Evolutionary conservation across 768 basidiomycete species (phyloP).

Genomic region (Amyloporia xantha): DNA sequence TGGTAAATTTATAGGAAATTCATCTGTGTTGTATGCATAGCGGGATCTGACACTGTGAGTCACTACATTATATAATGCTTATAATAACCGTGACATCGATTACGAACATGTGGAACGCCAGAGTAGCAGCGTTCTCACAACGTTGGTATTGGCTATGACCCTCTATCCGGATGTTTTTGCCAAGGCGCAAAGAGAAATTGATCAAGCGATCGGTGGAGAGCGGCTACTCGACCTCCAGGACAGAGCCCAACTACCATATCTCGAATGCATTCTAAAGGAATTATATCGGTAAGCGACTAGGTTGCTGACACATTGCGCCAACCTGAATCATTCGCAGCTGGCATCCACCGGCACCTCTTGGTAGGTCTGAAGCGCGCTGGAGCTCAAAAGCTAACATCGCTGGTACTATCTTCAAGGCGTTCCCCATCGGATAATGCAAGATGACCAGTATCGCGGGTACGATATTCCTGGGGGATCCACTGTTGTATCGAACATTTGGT

Average conservation of each 20-base stretch:
- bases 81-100: not conserved
- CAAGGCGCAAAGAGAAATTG: constrained; percentile 31
- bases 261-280: constrained; percentile 31
- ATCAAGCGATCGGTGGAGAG: constrained; percentile 32
- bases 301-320: not conserved
- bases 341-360: constrained; percentile 13
- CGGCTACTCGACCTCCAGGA: constrained; percentile 25
- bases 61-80: not conserved
- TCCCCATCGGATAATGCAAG: constrained; percentile 13
- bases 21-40: not conserved
- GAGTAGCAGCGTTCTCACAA: constrained; percentile 25
- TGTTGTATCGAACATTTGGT: constrained; percentile 13
- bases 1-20: not conserved
- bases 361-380: not conserved
- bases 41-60: constrained; percentile 14
- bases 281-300: constrained; percentile 10
- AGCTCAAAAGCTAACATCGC: not conserved
- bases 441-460: constrained; percentile 14
- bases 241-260: constrained; percentile 20
- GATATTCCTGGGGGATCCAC: constrained; percentile 12
- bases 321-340: constrained; percentile 5
- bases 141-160: constrained; percentile 29
- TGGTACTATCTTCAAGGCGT: constrained; percentile 10
- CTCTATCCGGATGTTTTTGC: constrained; percentile 25
- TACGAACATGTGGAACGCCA: constrained; percentile 5